These are phyloP conservation scores for Leccinum incarnatum DNA, from an alignment of 768 basidiomycete genomes.

Conservation along the genomic window DNA sequence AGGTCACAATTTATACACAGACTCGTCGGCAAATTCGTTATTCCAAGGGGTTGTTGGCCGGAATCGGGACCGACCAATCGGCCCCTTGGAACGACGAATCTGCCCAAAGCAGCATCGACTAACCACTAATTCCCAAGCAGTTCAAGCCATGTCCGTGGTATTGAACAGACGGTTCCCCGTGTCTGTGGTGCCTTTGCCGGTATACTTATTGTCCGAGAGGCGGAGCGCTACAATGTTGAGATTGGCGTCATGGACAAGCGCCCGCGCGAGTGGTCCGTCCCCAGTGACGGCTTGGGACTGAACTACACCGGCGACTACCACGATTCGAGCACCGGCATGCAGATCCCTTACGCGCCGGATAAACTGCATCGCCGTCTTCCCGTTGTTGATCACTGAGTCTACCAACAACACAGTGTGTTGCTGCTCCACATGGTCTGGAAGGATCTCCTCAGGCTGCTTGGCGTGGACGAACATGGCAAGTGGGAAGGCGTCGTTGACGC, in stretches of 20 bases:
- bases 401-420: constrained; percentile 15
- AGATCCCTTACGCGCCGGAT: constrained; percentile 10
- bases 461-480: constrained; percentile 16
- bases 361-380: constrained; percentile 14
- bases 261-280: constrained; percentile 10
- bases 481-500: constrained; percentile 14
- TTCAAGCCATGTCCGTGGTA: constrained; percentile 9
- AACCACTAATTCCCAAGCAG: constrained; percentile 4
- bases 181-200: constrained; percentile 14
- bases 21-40: too few relatives aligned
- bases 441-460: constrained; percentile 14
- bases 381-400: constrained; percentile 15
- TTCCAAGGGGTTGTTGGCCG: too few relatives aligned
- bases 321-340: constrained; percentile 14
- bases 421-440: constrained; percentile 12
- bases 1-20: too few relatives aligned
- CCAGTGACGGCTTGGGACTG: constrained; percentile 15
- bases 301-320: constrained; percentile 14
- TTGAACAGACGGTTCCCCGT: constrained; percentile 16
- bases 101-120: too few relatives aligned
- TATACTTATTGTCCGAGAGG: constrained; percentile 15
- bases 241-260: constrained; percentile 12
- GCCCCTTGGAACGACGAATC: too few relatives aligned
- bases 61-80: too few relatives aligned
- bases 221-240: constrained; percentile 12